phyloP scores from a whole-genome alignment of 345 rosid species.

The Melaleuca alternifolia region DNA sequence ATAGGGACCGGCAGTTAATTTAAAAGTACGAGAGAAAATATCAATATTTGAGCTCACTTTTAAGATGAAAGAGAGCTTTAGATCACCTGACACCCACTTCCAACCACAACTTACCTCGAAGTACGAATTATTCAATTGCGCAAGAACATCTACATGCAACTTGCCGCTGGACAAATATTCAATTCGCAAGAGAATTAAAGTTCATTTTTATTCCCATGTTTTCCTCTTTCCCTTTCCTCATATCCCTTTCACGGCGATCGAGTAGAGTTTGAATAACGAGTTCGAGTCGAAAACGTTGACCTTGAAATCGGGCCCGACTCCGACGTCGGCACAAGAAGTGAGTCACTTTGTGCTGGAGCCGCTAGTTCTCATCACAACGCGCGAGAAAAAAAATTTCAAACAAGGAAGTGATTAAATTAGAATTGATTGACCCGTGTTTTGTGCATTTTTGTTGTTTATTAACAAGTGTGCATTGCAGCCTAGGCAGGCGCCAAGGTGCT shows the following conservation, averaged over 20 bases:
- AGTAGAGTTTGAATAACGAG: not conserved
- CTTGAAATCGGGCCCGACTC: not conserved
- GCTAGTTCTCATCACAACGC: not conserved
- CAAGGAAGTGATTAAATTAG: not conserved
- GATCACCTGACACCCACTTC: not conserved
- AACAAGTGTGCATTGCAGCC: not conserved
- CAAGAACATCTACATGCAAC: not conserved
- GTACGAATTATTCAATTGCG: not conserved
- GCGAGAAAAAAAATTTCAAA: not conserved
- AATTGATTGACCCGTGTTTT: not conserved
- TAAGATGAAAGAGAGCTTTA: too few species aligned
- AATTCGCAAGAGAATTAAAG: not conserved
- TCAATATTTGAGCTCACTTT: too few species aligned
- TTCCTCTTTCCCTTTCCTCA: not conserved
- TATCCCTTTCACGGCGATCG: not conserved
- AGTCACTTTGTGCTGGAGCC: not conserved
- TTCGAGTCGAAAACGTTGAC: not conserved
- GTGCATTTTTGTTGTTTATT: not conserved
- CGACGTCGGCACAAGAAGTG: not conserved
- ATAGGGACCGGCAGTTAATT: too few species aligned
- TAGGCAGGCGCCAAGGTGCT: not conserved
- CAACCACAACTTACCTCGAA: not conserved
- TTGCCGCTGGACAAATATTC: not conserved
- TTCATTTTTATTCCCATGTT: not conserved
- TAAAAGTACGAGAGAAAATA: too few species aligned